Conservation (phyloP, 257 asterid species). For the Coffea eugenioides region DNA sequence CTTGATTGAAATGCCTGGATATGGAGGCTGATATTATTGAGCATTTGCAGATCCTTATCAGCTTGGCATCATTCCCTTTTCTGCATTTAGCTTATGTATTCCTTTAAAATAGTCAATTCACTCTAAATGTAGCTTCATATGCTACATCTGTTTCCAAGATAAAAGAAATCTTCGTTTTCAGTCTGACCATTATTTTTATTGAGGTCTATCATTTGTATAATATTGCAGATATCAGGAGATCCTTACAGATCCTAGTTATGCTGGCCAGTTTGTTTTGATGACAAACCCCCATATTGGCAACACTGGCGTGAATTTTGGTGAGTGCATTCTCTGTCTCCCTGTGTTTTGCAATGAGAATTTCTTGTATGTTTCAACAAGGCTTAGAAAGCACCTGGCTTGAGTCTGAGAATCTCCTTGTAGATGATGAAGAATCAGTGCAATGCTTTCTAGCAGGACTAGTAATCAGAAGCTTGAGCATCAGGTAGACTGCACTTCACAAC, state of each 20-base stretch:
- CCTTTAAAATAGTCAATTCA: neutral
- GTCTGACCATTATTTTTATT: neutral
- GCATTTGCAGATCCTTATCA: neutral
- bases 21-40: neutral
- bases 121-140: neutral
- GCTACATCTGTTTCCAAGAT: neutral
- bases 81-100: neutral
- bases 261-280: conserved; percentile 96
- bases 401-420: conserved; percentile 37
- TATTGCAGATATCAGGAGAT: conserved; percentile 86
- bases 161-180: neutral
- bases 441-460: conserved; percentile 88
- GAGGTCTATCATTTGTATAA: conserved; percentile 1
- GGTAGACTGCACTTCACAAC: conserved; percentile 38
- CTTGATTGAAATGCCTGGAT: neutral
- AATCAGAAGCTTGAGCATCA: conserved; percentile 84
- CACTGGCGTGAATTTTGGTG: conserved; percentile 90
- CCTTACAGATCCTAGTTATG: conserved; percentile 95
- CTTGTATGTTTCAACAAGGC: conserved; percentile 6
- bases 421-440: conserved; percentile 81
- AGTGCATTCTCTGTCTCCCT: conserved; percentile 23
- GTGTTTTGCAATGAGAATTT: conserved; percentile 13
- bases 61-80: neutral
- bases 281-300: conserved; percentile 96
- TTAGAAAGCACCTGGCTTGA: conserved; percentile 1